Evolutionary conservation across 495 filamentous ascomycete species (phyloP).

Genomic region (Daldinia caldariorum): DNA sequence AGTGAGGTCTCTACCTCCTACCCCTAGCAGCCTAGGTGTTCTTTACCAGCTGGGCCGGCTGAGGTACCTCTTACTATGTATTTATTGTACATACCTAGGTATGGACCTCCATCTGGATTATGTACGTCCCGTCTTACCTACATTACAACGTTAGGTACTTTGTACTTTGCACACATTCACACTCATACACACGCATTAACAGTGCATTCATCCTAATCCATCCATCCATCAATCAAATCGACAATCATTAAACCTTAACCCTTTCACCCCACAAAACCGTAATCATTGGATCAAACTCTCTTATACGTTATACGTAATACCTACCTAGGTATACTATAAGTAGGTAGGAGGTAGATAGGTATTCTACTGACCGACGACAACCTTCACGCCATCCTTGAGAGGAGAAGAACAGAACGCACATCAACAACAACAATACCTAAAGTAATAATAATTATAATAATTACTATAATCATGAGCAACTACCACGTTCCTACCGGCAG

Average conservation of each 20-base stretch:
- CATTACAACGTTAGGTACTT: not conserved
- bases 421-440: no score
- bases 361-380: not conserved
- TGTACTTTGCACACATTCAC: not conserved
- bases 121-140: no score
- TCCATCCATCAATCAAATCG: constrained; percentile 2
- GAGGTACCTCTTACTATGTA: not conserved
- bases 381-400: not conserved
- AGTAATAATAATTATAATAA: no score
- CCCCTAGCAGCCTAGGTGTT: not conserved
- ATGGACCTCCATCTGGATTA: no score
- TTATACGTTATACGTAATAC: not conserved
- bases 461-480: constrained; percentile 6
- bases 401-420: not conserved
- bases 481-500: not conserved
- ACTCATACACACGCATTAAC: not conserved
- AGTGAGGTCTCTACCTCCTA: not conserved
- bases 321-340: no score
- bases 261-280: constrained; percentile 1
- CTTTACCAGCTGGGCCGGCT: no score
- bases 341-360: no score
- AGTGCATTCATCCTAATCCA: not conserved
- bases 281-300: not conserved
- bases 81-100: no score
- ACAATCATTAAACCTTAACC: not conserved